Evolutionary conservation across 306 rosid species (phyloP).

Genomic region (Crotalaria pallida): DNA sequence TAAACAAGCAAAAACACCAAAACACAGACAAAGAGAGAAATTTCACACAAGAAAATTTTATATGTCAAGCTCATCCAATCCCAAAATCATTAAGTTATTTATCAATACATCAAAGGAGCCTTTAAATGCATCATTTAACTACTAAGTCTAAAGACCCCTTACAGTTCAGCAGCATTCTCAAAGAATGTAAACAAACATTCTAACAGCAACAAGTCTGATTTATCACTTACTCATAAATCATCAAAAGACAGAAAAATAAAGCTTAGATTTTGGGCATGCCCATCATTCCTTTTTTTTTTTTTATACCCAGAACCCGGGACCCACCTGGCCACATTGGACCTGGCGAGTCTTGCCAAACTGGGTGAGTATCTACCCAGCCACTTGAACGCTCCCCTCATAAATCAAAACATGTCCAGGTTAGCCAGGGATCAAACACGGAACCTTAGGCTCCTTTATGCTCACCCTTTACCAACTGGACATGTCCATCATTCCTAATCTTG

Average conservation of each 20-base stretch:
- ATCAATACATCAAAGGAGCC: neutral
- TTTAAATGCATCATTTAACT: neutral
- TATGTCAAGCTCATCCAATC: neutral
- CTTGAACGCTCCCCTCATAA: too few species aligned
- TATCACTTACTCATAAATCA: neutral
- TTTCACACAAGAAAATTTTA: neutral
- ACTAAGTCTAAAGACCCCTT: neutral
- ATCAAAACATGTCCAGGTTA: too few species aligned
- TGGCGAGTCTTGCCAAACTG: too few species aligned
- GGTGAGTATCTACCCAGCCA: too few species aligned
- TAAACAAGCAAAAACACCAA: neutral
- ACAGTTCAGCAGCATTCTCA: neutral
- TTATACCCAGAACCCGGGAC: too few species aligned
- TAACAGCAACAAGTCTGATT: neutral
- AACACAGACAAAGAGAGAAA: neutral
- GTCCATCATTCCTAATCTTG: too few species aligned
- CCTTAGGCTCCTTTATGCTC: too few species aligned
- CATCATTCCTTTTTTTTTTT: neutral
- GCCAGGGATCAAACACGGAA: too few species aligned
- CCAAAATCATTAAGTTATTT: neutral
- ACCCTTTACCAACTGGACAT: too few species aligned
- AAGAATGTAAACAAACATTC: neutral
- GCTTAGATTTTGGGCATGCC: conserved; percentile 4
- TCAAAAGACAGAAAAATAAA: neutral
- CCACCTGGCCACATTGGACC: too few species aligned